phyloP scores from a whole-genome alignment of 441 rosid species.

The Arabidopsis hybrid region DNA sequence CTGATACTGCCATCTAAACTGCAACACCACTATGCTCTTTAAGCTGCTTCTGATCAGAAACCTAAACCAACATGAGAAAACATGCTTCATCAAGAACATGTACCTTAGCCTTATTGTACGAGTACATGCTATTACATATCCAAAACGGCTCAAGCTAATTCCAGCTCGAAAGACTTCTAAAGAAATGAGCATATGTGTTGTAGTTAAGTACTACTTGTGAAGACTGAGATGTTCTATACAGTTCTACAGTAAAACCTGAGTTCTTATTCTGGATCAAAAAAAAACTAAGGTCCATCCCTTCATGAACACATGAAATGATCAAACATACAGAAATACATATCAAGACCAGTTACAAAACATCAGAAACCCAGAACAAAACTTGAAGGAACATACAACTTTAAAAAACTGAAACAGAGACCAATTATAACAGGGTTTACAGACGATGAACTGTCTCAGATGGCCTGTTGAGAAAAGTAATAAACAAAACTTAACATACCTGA shows the following conservation, averaged over 20 bases:
- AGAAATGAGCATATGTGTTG: constrained; percentile 11
- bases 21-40: constrained; percentile 24
- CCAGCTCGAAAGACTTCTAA: constrained; percentile 6
- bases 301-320: constrained; percentile 20
- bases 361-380: constrained; percentile 21
- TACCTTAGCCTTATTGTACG: constrained; percentile 12
- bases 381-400: constrained; percentile 16
- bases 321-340: constrained; percentile 15
- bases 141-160: not conserved
- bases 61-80: constrained; percentile 20
- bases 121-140: constrained; percentile 5
- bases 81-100: constrained; percentile 28
- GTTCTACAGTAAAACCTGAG: not conserved
- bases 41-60: constrained; percentile 13
- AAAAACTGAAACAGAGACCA: constrained; percentile 24
- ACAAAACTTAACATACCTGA: constrained; percentile 38
- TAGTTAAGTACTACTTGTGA: not conserved
- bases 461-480: not conserved
- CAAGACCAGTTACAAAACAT: constrained; percentile 15
- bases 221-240: constrained; percentile 5
- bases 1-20: constrained; percentile 52
- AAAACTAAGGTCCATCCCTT: constrained; percentile 14
- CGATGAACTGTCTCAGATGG: not conserved
- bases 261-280: constrained; percentile 2
- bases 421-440: constrained; percentile 17